Evolutionary conservation across 169 alveolate genomes (phyloP).

Genomic region (Babesia ovata): DNA sequence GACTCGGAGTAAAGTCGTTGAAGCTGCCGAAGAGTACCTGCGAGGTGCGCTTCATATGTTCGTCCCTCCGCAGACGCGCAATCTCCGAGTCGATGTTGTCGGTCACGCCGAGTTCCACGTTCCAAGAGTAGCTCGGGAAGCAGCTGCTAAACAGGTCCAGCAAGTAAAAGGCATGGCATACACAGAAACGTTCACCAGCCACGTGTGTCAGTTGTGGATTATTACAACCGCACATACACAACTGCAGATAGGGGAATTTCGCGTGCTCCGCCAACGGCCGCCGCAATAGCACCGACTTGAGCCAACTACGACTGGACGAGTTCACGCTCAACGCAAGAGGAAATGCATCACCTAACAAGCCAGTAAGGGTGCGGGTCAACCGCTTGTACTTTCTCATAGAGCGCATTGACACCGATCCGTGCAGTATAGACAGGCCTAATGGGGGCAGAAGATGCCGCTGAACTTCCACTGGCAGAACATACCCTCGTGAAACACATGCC

Average conservation of each 20-base stretch:
- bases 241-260: background rate
- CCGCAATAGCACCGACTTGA: constrained; percentile 21
- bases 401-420: constrained; percentile 8
- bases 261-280: background rate
- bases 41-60: constrained; percentile 44
- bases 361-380: background rate
- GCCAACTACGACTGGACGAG: constrained; percentile 10
- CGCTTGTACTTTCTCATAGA: background rate
- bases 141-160: constrained; percentile 41
- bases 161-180: constrained; percentile 25
- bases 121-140: constrained; percentile 20
- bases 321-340: background rate
- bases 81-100: constrained; percentile 40
- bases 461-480: constrained; percentile 20
- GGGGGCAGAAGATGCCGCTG: constrained; percentile 41
- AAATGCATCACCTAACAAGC: background rate
- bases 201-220: constrained; percentile 8
- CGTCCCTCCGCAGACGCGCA: constrained; percentile 23
- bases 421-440: constrained; percentile 18
- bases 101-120: background rate
- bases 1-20: background rate
- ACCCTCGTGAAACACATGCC: background rate
- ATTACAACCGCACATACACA: constrained; percentile 40
- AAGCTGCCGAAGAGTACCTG: constrained; percentile 42
- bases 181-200: constrained; percentile 8